A percentile compares a stretch with the other conserved stretches of the same genome.
phyloP scores from a whole-genome alignment of 352 stramenopile genomes.

The Phytophthora capsici region DNA sequence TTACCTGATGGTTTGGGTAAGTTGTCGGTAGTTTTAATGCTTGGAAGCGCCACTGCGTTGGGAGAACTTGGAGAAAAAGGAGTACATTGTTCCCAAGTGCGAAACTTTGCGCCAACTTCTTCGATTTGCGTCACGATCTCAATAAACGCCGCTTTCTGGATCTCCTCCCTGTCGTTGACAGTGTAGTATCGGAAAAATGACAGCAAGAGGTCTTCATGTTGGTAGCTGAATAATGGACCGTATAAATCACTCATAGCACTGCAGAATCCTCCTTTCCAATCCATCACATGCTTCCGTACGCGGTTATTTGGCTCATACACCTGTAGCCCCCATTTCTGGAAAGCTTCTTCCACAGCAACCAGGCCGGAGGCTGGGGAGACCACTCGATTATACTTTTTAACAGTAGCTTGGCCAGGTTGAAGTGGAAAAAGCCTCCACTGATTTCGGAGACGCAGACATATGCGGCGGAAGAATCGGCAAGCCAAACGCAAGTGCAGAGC shows the following conservation, averaged over 20 bases:
- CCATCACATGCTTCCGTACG: slow-evolving; percentile 60
- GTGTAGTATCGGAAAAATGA: slow-evolving; percentile 50
- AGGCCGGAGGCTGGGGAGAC: slow-evolving; percentile 50
- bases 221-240: slow-evolving; percentile 57
- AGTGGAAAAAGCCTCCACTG: slow-evolving; percentile 62
- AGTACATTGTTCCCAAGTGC: slow-evolving; percentile 58
- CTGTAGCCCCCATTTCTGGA: slow-evolving; percentile 63
- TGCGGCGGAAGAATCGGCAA: slow-evolving; percentile 44
- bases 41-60: not conserved
- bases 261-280: slow-evolving; percentile 59
- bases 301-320: slow-evolving; percentile 51
- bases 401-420: slow-evolving; percentile 28
- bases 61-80: slow-evolving; percentile 6
- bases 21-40: slow-evolving; percentile 16
- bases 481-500: slow-evolving; percentile 48
- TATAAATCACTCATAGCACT: slow-evolving; percentile 59
- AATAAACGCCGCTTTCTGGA: slow-evolving; percentile 53
- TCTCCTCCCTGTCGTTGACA: slow-evolving; percentile 40
- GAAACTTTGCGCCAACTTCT: slow-evolving; percentile 48
- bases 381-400: slow-evolving; percentile 46
- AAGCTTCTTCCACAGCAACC: slow-evolving; percentile 52
- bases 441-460: slow-evolving; percentile 51
- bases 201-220: slow-evolving; percentile 53
- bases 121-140: slow-evolving; percentile 69
- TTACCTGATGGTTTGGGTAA: not conserved